Base-by-base conservation (phyloP, 2,329 filamentous ascomycete species). In the Apiospora rasikravindrae region DNA sequence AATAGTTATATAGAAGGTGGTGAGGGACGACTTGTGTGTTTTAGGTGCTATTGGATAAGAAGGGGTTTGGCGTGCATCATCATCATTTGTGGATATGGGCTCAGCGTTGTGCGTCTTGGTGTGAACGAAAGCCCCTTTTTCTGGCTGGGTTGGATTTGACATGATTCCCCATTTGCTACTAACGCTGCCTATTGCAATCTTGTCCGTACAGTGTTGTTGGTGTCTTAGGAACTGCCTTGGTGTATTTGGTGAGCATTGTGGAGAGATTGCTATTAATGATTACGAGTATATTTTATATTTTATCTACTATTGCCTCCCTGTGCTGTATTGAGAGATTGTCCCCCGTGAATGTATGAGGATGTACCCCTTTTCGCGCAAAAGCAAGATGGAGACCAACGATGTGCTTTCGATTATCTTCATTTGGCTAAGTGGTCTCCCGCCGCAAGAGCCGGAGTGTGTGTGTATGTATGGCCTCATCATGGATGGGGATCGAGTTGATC, bases 81-180 rank as follows among this genome's bases (percentile, higher is more conserved):
- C 19, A 64, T 64, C 29, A 40, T 64, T 64, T 33, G 19, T n/a
- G 57, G 57, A 40, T 40, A 64, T 40, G 57, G 57, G 57, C 29
- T 64, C 57, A 64, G 57, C 57, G 33, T 40, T 40, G 57, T 40
- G 29, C 33, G 33, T 64, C 57, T 64, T 64, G 57, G 33, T n/a
- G 57, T 40, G 53, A 64, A 64, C 22, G 33, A 13, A n/a, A 40
- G 19, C 57, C 57, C 57, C 57, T 16, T 33, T 37, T 53, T 19
- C 14, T 11, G 57, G 26, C 16, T n/a, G 19, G 33, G 57, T 64
- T 40, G 57, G 33, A 22, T 64, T 64, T 40, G 19, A 40, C 19
- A 64, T 64, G 57, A 64, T 64, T 64, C 57, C 57, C 57, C 57
- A n/a, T 64, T 40, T 37, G 57, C 22, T 64, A 53, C 33, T 37